Percentiles rank a stretch among this genome's conserved stretches.
phyloP scores from a whole-genome alignment of 129 eudicot species.

The Oenanthe sinensis region DNA sequence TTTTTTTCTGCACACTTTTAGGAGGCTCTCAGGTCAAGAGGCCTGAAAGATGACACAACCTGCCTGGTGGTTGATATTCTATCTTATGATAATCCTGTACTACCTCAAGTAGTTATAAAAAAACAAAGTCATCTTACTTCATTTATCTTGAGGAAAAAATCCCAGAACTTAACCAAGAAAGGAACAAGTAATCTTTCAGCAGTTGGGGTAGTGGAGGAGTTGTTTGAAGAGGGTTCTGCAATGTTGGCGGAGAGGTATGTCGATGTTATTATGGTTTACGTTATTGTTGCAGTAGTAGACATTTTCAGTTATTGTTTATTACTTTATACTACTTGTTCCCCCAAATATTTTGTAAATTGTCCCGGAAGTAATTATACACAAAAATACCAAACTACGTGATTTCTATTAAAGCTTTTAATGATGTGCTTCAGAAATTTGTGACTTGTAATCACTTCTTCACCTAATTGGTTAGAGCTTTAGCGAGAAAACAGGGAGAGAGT shows the following conservation, averaged over 20 bases:
- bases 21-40: constrained; percentile 98
- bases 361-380: background rate
- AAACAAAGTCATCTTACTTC: constrained; percentile 62
- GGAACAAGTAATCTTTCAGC: constrained; percentile 60
- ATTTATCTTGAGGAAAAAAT: constrained; percentile 53
- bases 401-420: background rate
- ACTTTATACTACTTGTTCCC: background rate
- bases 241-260: constrained; percentile 87
- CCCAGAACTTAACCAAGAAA: constrained; percentile 38
- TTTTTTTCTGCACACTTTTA: constrained; percentile 13
- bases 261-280: background rate
- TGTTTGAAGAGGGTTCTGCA: constrained; percentile 99
- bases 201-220: constrained; percentile 87
- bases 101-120: constrained; percentile 63
- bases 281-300: background rate
- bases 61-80: constrained; percentile 95
- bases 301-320: background rate
- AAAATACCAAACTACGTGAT: background rate
- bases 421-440: background rate
- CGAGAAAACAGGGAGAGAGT: background rate
- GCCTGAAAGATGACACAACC: constrained; percentile 96
- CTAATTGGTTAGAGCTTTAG: background rate
- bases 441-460: background rate
- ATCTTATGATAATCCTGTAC: constrained; percentile 56
- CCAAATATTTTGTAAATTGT: background rate